These are phyloP conservation scores for Rhodotorula taiwanensis DNA, from an alignment of 768 basidiomycete genomes.

Conservation along the genomic window DNA sequence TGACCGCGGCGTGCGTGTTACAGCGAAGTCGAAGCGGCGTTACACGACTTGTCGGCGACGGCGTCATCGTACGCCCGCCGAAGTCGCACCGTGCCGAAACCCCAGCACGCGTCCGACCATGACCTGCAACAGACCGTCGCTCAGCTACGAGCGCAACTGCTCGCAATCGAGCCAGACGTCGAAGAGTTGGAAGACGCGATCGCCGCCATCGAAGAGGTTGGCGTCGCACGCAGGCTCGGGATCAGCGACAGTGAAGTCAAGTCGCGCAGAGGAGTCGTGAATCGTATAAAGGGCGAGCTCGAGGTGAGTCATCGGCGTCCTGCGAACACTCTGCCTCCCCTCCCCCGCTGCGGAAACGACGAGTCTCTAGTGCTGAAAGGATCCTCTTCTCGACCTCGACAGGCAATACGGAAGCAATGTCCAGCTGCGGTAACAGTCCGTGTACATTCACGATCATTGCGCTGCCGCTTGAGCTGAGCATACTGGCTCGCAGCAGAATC, in stretches of 20 bases:
- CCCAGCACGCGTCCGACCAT: slow-evolving; percentile 3
- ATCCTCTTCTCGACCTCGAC: not conserved
- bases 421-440: not conserved
- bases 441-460: no score
- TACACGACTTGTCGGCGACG: slow-evolving; percentile 64
- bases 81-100: slow-evolving; percentile 51
- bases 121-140: slow-evolving; percentile 39
- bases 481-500: slow-evolving; percentile 7
- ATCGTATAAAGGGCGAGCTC: slow-evolving; percentile 65
- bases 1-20: slow-evolving; percentile 44
- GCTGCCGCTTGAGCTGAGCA: no score
- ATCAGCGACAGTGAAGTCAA: slow-evolving; percentile 70
- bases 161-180: slow-evolving; percentile 72
- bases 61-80: slow-evolving; percentile 71
- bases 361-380: no score
- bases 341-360: no score
- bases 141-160: slow-evolving; percentile 69
- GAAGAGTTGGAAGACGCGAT: slow-evolving; percentile 94
- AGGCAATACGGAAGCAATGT: not conserved
- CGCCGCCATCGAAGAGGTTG: slow-evolving; percentile 76
- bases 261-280: slow-evolving; percentile 67
- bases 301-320: slow-evolving; percentile 54
- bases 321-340: no score
- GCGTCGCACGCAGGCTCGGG: slow-evolving; percentile 68
- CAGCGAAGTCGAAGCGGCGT: slow-evolving; percentile 68